Conservation (phyloP, 805 yeast species). For the Pichia paraexigua region DNA sequence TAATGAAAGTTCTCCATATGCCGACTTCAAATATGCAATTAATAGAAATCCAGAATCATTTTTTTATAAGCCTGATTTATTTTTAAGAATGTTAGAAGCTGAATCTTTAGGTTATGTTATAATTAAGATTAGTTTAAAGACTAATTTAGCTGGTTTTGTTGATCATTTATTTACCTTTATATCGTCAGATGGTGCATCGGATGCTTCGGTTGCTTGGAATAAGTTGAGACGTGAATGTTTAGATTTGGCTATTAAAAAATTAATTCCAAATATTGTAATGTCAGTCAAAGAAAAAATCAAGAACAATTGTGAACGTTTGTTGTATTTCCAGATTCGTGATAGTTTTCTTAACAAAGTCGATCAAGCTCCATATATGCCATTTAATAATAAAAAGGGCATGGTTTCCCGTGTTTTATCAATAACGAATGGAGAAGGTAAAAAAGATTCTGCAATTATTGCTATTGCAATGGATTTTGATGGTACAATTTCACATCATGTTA, state of each 20-base stretch:
- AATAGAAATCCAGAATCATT: conserved; percentile 75
- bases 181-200: conserved; percentile 73
- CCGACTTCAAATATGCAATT: conserved; percentile 85
- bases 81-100: conserved; percentile 86
- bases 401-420: conserved; percentile 77
- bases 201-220: conserved; percentile 75
- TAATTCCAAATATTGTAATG: conserved; percentile 58
- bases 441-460: conserved; percentile 81
- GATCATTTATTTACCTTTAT: conserved; percentile 48
- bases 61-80: conserved; percentile 66
- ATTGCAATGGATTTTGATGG: conserved; percentile 75
- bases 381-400: conserved; percentile 69
- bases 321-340: conserved; percentile 63
- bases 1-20: conserved; percentile 71
- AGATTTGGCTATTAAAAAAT: conserved; percentile 55
- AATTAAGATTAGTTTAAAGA: conserved; percentile 51
- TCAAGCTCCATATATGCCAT: conserved; percentile 90
- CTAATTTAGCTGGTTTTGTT: conserved; percentile 33
- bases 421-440: conserved; percentile 80
- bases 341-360: conserved; percentile 65
- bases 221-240: conserved; percentile 60
- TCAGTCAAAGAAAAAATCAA: conserved; percentile 80
- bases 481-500: conserved; percentile 63
- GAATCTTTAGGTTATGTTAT: conserved; percentile 69
- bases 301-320: conserved; percentile 61